Conservation (phyloP, 2,329 filamentous ascomycete species). For the Fusarium sp. region DNA sequence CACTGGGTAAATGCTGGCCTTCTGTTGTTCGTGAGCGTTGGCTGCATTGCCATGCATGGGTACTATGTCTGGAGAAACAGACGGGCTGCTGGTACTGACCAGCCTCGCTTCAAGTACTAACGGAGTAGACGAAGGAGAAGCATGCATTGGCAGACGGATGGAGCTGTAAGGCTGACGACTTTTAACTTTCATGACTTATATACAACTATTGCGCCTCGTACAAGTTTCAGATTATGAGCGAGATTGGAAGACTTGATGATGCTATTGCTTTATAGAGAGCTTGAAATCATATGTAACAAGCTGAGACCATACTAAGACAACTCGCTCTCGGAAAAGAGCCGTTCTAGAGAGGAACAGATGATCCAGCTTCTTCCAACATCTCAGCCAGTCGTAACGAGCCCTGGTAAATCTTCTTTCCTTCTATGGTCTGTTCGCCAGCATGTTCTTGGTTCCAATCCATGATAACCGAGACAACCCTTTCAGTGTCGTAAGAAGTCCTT, state of each 20-base stretch:
- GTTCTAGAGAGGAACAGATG: background rate
- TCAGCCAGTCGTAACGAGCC: constrained; percentile 1
- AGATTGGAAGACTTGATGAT: fast-evolving
- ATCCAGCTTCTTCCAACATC: background rate
- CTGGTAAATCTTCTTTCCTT: background rate
- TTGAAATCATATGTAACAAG: background rate
- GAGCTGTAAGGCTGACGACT: too few species aligned
- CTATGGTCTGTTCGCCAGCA: background rate
- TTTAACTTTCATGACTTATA: background rate
- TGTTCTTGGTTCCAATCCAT: constrained; percentile 7
- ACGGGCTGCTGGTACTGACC: constrained; percentile 31
- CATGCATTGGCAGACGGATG: too few species aligned
- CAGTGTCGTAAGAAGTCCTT: background rate
- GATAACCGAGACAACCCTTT: constrained; percentile 4
- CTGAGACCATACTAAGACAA: background rate
- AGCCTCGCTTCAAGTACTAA: constrained; percentile 39
- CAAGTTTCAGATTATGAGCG: background rate
- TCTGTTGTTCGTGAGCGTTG: constrained; percentile 66
- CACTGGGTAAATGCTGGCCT: constrained; percentile 73
- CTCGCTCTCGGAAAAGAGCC: background rate
- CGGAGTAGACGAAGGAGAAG: too few species aligned
- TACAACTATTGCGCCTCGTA: background rate
- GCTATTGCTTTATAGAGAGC: too few species aligned
- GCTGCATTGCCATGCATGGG: constrained; percentile 63
- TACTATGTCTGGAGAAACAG: constrained; percentile 64